Evolutionary conservation across 164 flowering plant species (phyloP), one percentile per base, ranked within the genome.

Genomic region (Aristolochia californica): DNA sequence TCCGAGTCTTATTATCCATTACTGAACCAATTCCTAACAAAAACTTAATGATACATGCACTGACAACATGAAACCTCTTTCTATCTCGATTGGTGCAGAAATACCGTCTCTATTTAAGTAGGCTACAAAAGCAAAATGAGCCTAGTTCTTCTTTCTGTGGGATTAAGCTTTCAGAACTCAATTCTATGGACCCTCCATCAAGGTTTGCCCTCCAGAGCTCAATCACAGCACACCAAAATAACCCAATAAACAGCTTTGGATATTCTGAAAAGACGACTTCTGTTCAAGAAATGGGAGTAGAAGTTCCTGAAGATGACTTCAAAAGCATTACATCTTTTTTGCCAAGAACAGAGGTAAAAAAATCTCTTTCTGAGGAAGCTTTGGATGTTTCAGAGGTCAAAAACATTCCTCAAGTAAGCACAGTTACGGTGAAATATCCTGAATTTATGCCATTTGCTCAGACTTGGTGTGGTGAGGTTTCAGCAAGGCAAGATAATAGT

Each of bases 101-200:
- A 62, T 91, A 88, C 66, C 91, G 98, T 18, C 83, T 87, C 53
- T 91, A 88, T 75, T 73, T 88, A 79, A 79, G 79, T 64, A 76
- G 98, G 70, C 59, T 91, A 68, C 85, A 78, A 66, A 91, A 80
- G 62, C 88, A 83, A 54, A 77, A 72, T 66, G 85, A 83, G 52
- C 53, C 70, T 2, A 77, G 71, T 62, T 49, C 67, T 59, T 60
- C 79, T 57, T 66, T 57, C 56, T 59, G 71, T 66, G 80, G 79
- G 26, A 53, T 59, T 25, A 82, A 71, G 70, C 77, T 73, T 52
- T 62, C 75, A 25, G 86, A 83, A 34, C 20, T 60, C 53, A 66
- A 74, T 55, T 45, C 72, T 3, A 73, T 72, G 69, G 87, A 86
- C 22, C 40, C 78, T 48, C 9, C 70, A 53, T 68, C 66, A 63